A percentile compares a stretch with the other conserved stretches of the same genome.
Evolutionary conservation across 225 moss, liverwort and hornwort genomes (phyloP).

Genomic region (Ulota crispa): DNA sequence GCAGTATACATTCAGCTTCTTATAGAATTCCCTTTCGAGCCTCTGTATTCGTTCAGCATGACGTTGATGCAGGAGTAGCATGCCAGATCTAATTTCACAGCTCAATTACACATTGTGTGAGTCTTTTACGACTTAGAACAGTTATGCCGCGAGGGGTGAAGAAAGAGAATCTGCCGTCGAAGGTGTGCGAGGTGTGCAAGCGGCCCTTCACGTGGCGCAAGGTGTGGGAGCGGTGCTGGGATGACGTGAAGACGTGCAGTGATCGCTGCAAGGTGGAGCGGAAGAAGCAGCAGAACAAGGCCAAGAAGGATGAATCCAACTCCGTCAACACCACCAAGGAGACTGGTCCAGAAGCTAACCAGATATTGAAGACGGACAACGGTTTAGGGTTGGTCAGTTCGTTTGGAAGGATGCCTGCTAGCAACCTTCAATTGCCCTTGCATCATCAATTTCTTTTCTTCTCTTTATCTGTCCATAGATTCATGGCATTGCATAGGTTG

Average conservation of each 20-base stretch:
- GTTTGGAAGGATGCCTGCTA: neutral
- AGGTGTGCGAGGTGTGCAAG: slow-evolving; percentile 76
- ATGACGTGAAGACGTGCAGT: slow-evolving; percentile 84
- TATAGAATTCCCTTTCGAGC: neutral
- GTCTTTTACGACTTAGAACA: neutral
- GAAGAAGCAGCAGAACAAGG: slow-evolving; percentile 55
- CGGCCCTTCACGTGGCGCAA: slow-evolving; percentile 92
- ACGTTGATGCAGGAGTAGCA: neutral
- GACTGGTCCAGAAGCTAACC: neutral
- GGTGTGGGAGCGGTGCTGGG: slow-evolving; percentile 92
- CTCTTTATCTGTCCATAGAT: slow-evolving; percentile 5
- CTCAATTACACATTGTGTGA: neutral
- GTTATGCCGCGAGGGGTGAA: slow-evolving; percentile 82
- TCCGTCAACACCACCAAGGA: neutral
- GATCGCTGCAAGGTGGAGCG: slow-evolving; percentile 82
- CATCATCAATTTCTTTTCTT: slow-evolving; percentile 14
- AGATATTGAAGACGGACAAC: neutral
- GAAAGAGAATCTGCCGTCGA: slow-evolving; percentile 81
- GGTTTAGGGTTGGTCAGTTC: neutral
- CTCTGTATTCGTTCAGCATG: neutral
- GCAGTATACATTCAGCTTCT: neutral
- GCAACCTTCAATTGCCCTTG: neutral
- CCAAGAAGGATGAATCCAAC: slow-evolving; percentile 25
- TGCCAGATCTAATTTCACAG: neutral
- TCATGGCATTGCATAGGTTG: slow-evolving; percentile 19